Evolutionary conservation across 1,139 yeast genomes (phyloP).

Genomic region (Cylindricascospora bacillispora): DNA sequence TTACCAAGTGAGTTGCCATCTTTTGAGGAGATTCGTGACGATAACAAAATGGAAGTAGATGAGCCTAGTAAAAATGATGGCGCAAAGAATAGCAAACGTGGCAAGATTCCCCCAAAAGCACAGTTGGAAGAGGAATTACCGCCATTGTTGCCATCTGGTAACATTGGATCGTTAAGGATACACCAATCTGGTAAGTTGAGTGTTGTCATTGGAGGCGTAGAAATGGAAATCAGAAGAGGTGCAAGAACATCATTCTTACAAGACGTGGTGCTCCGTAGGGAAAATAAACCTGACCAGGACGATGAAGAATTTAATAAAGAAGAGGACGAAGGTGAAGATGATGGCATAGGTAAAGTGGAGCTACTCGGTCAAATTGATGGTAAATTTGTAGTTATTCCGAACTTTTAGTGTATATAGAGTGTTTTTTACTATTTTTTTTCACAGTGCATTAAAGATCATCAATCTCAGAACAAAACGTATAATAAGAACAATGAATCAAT

Average conservation of each 20-base stretch:
- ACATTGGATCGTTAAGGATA: constrained; percentile 56
- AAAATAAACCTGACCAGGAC: too few species aligned
- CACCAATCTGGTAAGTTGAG: constrained; percentile 76
- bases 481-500: too few species aligned
- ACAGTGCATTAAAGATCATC: too few species aligned
- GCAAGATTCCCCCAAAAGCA: too few species aligned
- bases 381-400: constrained; percentile 33
- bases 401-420: too few species aligned
- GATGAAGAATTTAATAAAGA: constrained; percentile 21
- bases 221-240: constrained; percentile 64
- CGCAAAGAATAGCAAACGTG: constrained; percentile 4
- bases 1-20: constrained; percentile 58
- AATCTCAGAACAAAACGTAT: too few species aligned
- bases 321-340: constrained; percentile 30
- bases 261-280: constrained; percentile 52
- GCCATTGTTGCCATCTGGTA: constrained; percentile 38
- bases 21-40: constrained; percentile 26
- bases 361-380: constrained; percentile 50
- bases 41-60: constrained; percentile 5
- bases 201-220: constrained; percentile 57
- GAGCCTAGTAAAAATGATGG: constrained; percentile 5
- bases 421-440: too few species aligned
- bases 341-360: too few species aligned
- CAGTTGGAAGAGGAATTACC: constrained; percentile 3
- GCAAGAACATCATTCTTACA: constrained; percentile 61